Evolutionary conservation across 1,284 basidiomycete genomes (phyloP).

Genomic region (Trichosporon faecale): DNA sequence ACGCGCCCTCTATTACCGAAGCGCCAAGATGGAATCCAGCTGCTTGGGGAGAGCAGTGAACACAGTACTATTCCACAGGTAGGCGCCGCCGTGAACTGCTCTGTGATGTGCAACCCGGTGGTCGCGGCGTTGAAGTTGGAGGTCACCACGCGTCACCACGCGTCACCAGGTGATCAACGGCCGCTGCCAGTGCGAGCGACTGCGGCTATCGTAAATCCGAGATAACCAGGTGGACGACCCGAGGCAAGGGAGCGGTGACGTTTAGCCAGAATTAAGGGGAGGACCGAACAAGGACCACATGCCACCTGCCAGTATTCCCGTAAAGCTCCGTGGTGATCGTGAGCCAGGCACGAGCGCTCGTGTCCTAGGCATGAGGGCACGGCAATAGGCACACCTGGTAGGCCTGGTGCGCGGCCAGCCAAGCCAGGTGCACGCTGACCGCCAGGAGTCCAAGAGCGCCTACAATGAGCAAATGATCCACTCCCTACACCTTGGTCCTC

Average conservation of each 20-base stretch:
- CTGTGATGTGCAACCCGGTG: too few relatives aligned
- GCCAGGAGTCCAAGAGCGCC: not conserved
- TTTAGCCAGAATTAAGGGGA: not conserved
- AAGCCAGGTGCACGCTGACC: not conserved
- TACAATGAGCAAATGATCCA: not conserved
- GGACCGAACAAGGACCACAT: not conserved
- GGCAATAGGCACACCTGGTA: not conserved
- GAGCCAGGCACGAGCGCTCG: not conserved
- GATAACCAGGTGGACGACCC: conserved; percentile 8
- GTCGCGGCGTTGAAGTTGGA: too few relatives aligned
- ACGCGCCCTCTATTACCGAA: too few relatives aligned
- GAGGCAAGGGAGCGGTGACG: not conserved
- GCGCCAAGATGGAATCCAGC: too few relatives aligned
- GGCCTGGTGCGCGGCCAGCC: not conserved
- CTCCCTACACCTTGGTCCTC: not conserved
- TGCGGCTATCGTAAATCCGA: conserved; percentile 5
- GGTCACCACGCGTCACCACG: not conserved
- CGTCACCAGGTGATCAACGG: not conserved
- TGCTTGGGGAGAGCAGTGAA: too few relatives aligned
- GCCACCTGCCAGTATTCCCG: not conserved
- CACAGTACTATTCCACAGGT: too few relatives aligned
- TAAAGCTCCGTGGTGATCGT: not conserved
- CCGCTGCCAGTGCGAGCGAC: not conserved
- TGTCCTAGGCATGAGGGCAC: not conserved
- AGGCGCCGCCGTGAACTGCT: too few relatives aligned